Percentiles rank a stretch among this genome's conserved stretches.
These are phyloP conservation scores for Tranzscheliella williamsii DNA, from an alignment of 1,284 basidiomycete species.

Conservation along the genomic window DNA sequence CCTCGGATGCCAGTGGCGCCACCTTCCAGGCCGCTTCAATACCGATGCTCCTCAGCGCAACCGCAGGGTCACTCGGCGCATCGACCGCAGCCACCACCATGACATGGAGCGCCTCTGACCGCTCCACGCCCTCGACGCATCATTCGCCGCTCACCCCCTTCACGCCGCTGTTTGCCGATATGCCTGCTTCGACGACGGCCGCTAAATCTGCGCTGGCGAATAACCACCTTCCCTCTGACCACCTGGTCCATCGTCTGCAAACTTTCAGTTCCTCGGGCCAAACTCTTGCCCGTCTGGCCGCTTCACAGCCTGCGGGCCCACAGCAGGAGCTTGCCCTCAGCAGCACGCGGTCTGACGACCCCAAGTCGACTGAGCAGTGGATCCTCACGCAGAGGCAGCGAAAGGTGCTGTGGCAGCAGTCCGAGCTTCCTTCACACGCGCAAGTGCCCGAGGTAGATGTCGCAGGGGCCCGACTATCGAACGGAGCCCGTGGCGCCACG, in stretches of 20 bases:
- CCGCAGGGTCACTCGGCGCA: slow-evolving; percentile 10
- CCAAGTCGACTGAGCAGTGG: slow-evolving; percentile 30
- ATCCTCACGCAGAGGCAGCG: slow-evolving; percentile 27
- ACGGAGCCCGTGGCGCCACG: too few relatives aligned
- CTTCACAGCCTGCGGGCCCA: background rate
- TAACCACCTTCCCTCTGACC: slow-evolving; percentile 4
- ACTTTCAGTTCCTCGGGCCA: background rate
- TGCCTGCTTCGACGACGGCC: slow-evolving; percentile 15
- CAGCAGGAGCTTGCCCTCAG: too few relatives aligned
- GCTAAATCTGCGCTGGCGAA: slow-evolving; percentile 1
- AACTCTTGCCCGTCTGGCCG: background rate
- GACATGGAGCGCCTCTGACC: slow-evolving; percentile 30
- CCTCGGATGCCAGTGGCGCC: too few relatives aligned
- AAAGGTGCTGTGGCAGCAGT: slow-evolving; percentile 18
- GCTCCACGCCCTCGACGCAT: slow-evolving; percentile 26
- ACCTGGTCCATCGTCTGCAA: slow-evolving; percentile 3
- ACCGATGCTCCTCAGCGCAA: slow-evolving; percentile 17
- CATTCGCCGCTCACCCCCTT: slow-evolving; percentile 40
- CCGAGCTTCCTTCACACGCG: too few relatives aligned
- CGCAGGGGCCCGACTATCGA: too few relatives aligned
- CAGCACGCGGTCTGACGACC: background rate
- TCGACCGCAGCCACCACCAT: slow-evolving; percentile 3
- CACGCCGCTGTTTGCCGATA: slow-evolving; percentile 33
- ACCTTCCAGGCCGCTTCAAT: slow-evolving; percentile 4
- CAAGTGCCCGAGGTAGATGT: too few relatives aligned